Evolutionary conservation across 2,329 filamentous ascomycete genomes (phyloP), one percentile per base, ranked within the genome.

Genomic region (Sporothrix mexicana): DNA sequence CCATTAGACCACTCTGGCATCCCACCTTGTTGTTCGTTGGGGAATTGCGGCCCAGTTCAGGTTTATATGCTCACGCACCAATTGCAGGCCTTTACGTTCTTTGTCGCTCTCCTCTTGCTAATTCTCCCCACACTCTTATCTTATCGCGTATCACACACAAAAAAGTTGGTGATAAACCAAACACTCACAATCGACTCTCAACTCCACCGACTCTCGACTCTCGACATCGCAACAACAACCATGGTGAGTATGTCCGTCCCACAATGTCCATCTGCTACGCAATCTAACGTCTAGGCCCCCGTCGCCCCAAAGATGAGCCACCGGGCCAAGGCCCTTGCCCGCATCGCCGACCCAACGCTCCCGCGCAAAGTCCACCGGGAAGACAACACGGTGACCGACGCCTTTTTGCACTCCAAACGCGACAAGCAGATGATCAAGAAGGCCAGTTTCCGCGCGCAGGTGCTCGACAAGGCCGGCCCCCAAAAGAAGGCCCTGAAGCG

Each of bases 391-490:
- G 84, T 87, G 15, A 81, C 84, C 62, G 87, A 90, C 79, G 75
- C 80, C 74, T 95, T 95, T 81, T 84, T 90, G 74, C 87, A 90
- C 71, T 90, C 87, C 75, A 98, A 98, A 82, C 91, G 88, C 79
- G 93, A 97, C 84, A 97, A 95, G 84, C 92, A 91, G 30, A 84
- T 87, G 47, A 93, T 97, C 77, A 95, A 94, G 79, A 93, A 93
- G 85, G 92, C 92, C 0, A 83, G 90, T 15, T 94, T 98, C 76
- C 85, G 97, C 41, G 91, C 90, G 23, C 92, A 91, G 75, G 92
- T 97, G 77, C 84, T 90, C 76, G 93, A 94, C 76, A 82, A 85
- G 74, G 73, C 77, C 15, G 76, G 72, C 3, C 66, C 25, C 3
- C 23, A 73, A 78, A 77, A 77, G 83, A 73, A 77, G 81, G 70